Evolutionary conservation across 148 eudicot species (phyloP), one percentile per base, ranked within the genome.

Genomic region (Silene conica): DNA sequence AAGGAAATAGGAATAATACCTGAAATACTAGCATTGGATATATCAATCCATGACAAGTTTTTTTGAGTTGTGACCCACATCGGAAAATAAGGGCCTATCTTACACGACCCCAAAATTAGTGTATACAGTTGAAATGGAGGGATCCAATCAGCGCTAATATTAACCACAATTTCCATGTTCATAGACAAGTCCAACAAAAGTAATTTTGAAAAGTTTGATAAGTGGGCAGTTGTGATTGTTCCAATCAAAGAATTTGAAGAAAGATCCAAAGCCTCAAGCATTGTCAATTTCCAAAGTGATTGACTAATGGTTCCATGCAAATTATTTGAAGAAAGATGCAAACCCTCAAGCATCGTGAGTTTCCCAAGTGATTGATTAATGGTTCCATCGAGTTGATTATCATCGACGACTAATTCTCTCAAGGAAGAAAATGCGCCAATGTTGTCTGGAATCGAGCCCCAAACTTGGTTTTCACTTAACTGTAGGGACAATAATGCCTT

Each of bases 391-490:
- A 87, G 20, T 23, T 60, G 48, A 50, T 81, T 83, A 21, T 18
- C 0, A 4, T 10, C 1, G 5, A 80, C 54, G 2, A 13, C 0
- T 21, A 86, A 70, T 8, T 21, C 9, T 26, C 0, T 67, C 19
- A 81, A 66, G 9, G 76, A 79, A 23, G 69, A 46, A 66, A 82
- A 76, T 13, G 23, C 43, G 2, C 43, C 55, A 3, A 80, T 69
- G 18, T 14, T 46, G 31, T 85, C 72, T 1, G 83, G 85, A 16
- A 85, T 26, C 5, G 76, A 72, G n/a, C 81, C 85, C 61, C 69
- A 62, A 12, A 82, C 54, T 0, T 34, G 63, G 45, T 79, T 79
- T 0, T 0, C 0, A 3, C 57, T n/a, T 50, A 82, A 72, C 22
- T 60, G 41, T 22, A 82, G 54, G 21, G 14, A 14, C 59, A 18